These are phyloP conservation scores for Aspergillus bombycis DNA, from an alignment of 2,329 filamentous ascomycete species.

Conservation along the genomic window DNA sequence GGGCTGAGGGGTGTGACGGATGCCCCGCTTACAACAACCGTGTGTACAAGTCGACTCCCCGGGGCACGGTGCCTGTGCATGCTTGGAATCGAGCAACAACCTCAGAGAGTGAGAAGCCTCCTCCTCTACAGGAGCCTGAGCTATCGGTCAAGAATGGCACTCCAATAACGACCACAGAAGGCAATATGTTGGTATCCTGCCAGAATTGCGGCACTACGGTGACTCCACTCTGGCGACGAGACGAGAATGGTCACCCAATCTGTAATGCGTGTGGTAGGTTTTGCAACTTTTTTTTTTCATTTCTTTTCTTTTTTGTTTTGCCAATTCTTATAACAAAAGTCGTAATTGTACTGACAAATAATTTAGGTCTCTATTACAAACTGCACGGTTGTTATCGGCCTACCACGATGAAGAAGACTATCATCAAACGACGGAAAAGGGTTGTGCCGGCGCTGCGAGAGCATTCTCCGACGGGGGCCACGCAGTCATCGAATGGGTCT, in stretches of 20 bases:
- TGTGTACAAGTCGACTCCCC: constrained; percentile 77
- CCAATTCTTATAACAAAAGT: not conserved
- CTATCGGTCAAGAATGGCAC: constrained; percentile 24
- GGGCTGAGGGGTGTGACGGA: constrained; percentile 90
- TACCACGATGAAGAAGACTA: constrained; percentile 97
- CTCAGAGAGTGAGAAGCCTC: constrained; percentile 27
- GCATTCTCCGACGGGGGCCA: constrained; percentile 45
- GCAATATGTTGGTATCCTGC: constrained; percentile 77
- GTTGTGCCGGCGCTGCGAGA: constrained; percentile 76
- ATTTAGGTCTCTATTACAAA: constrained; percentile 87
- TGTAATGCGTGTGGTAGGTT: constrained; percentile 95
- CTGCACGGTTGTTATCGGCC: constrained; percentile 91
- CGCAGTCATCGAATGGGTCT: constrained; percentile 46
- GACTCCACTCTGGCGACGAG: constrained; percentile 91
- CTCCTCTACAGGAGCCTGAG: constrained; percentile 28
- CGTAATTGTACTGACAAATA: not conserved
- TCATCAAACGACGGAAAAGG: constrained; percentile 93
- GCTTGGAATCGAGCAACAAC: constrained; percentile 37
- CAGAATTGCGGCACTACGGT: constrained; percentile 97
- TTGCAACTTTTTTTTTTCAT: no score
- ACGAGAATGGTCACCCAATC: constrained; percentile 93
- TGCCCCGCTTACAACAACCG: constrained; percentile 98
- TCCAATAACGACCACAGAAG: constrained; percentile 27
- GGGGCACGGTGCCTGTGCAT: constrained; percentile 42
- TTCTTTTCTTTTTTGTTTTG: no score